phyloP scores from a whole-genome alignment of 305 asterid genomes.

The Rubia tinctorum region DNA sequence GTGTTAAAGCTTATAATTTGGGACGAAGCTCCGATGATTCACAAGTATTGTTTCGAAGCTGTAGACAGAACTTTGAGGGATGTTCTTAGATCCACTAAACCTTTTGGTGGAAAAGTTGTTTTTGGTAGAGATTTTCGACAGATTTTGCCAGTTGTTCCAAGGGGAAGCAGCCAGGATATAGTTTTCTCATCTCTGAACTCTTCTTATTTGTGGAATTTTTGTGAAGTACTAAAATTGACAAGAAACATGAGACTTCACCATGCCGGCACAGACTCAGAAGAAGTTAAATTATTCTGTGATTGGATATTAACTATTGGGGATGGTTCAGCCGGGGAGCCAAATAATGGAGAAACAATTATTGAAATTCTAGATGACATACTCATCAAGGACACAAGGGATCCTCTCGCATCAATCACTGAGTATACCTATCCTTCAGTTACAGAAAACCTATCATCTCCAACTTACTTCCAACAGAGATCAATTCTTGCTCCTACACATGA shows the following conservation, averaged over 20 bases:
- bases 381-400: background rate
- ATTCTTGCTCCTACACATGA: background rate
- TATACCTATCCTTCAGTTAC: background rate
- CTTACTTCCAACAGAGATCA: background rate
- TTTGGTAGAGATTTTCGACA: background rate
- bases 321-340: background rate
- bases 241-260: background rate
- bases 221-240: background rate
- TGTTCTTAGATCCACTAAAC: background rate
- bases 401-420: background rate
- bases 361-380: background rate
- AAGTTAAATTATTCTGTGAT: background rate
- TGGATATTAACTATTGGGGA: background rate
- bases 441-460: background rate
- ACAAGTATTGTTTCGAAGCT: background rate
- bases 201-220: background rate
- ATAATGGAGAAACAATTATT: background rate
- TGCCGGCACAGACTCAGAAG: too few species aligned
- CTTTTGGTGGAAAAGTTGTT: constrained; percentile 4
- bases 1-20: too few species aligned
- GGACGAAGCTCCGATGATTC: background rate
- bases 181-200: background rate
- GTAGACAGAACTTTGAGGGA: background rate
- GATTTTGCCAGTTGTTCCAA: background rate
- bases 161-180: background rate